Evolutionary conservation across 2,329 filamentous ascomycete species (phyloP).

Genomic region (Aspergillus quadrilineatus): DNA sequence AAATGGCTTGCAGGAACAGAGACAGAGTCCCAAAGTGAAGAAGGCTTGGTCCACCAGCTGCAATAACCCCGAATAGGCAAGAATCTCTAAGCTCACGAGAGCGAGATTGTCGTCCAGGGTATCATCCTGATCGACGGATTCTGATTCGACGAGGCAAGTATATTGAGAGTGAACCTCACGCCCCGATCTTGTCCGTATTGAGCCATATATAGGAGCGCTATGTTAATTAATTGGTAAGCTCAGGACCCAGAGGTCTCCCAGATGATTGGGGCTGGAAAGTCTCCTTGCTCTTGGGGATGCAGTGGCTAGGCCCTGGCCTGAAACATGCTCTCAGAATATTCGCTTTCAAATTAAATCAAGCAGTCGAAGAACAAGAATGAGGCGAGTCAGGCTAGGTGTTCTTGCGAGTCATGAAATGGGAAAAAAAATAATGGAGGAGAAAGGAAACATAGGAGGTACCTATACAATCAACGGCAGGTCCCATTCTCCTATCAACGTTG

Average conservation of each 20-base stretch:
- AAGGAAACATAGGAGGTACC: neutral
- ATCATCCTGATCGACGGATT: neutral
- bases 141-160: neutral
- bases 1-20: no score
- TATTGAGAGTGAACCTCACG: neutral
- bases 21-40: no score
- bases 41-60: no score
- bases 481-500: neutral
- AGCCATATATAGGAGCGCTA: neutral
- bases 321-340: neutral
- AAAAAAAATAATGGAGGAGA: neutral
- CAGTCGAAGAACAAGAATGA: neutral
- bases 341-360: neutral
- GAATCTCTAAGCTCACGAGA: no score
- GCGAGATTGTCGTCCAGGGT: no score
- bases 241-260: neutral
- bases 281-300: neutral
- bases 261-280: neutral
- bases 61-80: no score
- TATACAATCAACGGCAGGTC: neutral
- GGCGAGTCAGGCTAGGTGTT: neutral
- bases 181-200: neutral
- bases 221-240: neutral
- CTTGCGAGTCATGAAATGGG: neutral
- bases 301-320: neutral